These are phyloP conservation scores for Xylaria sp. DNA, from an alignment of 2,329 filamentous ascomycete species.

Conservation along the genomic window DNA sequence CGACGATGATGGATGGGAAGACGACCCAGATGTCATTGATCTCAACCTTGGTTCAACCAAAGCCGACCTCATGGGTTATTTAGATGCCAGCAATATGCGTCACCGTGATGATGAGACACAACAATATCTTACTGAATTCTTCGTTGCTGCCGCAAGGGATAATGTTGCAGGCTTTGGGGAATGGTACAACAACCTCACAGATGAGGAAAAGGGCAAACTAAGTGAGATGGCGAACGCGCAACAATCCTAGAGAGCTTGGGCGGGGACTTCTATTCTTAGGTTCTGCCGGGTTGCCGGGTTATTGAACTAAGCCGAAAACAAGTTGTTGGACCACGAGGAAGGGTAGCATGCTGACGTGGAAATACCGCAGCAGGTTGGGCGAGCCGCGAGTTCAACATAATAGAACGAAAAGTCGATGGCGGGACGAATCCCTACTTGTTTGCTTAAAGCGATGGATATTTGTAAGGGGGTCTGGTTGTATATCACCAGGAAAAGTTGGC, in stretches of 20 bases:
- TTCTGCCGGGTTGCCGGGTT: not conserved
- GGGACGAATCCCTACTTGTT: not conserved
- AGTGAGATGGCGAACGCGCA: slow-evolving; percentile 59
- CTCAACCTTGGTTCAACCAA: slow-evolving; percentile 76
- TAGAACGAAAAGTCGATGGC: not conserved
- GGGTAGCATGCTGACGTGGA: not conserved
- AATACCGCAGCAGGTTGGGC: not conserved
- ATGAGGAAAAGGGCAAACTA: slow-evolving; percentile 66
- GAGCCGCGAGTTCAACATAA: not conserved
- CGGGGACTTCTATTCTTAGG: not conserved
- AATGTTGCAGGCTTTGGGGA: slow-evolving; percentile 66
- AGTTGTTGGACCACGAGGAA: not conserved
- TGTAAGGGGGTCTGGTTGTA: slow-evolving; percentile 4
- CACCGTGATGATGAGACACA: slow-evolving; percentile 91
- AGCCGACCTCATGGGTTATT: slow-evolving; percentile 82
- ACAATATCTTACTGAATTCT: slow-evolving; percentile 84
- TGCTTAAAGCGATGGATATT: not conserved
- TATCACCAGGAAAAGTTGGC: slow-evolving; percentile 9
- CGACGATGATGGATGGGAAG: slow-evolving; percentile 89
- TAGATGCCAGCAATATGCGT: slow-evolving; percentile 68
- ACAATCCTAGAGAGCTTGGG: slow-evolving; percentile 32
- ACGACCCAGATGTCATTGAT: slow-evolving; percentile 80
- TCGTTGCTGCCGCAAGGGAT: slow-evolving; percentile 68
- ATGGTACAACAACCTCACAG: slow-evolving; percentile 66
- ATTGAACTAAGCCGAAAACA: not conserved